These are phyloP conservation scores for Phoma herbarum DNA, from an alignment of 2,329 filamentous ascomycete genomes.

Conservation along the genomic window DNA sequence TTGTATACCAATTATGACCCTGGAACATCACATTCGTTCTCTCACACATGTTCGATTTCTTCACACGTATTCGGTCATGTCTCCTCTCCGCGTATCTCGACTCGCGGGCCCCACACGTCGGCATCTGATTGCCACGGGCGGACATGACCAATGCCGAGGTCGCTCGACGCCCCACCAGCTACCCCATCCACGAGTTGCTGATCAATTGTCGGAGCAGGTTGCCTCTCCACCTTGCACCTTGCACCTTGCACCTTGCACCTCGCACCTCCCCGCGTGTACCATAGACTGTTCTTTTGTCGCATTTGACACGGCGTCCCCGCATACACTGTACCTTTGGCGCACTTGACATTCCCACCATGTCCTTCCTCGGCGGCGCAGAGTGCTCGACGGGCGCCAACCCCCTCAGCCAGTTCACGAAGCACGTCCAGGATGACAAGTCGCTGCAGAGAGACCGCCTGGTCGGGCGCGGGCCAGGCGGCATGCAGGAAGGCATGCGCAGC, in stretches of 20 bases:
- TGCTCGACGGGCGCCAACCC: conserved; percentile 97
- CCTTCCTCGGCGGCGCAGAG: conserved; percentile 93
- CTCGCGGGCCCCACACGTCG: neutral
- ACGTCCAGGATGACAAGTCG: conserved; percentile 94
- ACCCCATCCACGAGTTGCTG: conserved; percentile 31
- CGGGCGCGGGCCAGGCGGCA: conserved; percentile 73
- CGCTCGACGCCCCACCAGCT: conserved; percentile 26
- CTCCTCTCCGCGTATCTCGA: neutral
- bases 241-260: too few species aligned
- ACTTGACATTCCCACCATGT: conserved; percentile 68
- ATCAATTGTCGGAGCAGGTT: conserved; percentile 23
- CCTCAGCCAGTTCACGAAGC: conserved; percentile 96
- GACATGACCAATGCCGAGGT: conserved; percentile 18
- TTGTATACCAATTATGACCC: conserved; percentile 20
- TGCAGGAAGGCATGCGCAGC: conserved; percentile 81
- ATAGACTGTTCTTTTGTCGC: conserved; percentile 16
- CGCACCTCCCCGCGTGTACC: conserved; percentile 9
- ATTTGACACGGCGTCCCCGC: conserved; percentile 9
- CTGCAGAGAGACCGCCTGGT: conserved; percentile 89
- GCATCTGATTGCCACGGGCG: conserved; percentile 15
- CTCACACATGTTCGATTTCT: neutral
- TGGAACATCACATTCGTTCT: neutral
- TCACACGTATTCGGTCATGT: too few species aligned
- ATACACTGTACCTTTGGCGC: conserved; percentile 3
- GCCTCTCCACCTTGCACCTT: conserved; percentile 10